Evolutionary conservation across 2,329 filamentous ascomycete species (phyloP), one percentile per base, ranked within the genome.

Genomic region (Berkeleyomyces rouxiae): DNA sequence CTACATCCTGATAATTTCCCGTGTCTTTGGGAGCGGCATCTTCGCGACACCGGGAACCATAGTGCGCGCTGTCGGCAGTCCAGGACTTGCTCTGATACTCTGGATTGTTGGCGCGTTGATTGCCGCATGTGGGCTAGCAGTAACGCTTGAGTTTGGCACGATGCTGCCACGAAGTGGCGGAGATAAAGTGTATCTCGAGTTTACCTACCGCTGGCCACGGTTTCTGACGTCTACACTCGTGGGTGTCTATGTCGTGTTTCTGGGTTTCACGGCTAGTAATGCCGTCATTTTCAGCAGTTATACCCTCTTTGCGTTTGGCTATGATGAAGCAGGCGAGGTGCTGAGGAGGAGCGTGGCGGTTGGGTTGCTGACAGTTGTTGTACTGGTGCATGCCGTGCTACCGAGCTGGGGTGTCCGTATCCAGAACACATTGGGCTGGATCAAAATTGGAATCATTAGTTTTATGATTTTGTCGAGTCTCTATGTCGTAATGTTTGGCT

Each of bases 1-100:
- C 1, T 86, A 84, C 69, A 83, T 87, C 62, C 75, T 87, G 23
- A 82, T 85, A 6, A 83, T 87, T 36, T 86, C 82, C 1, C 78
- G 84, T 10, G 83, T 88, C 4, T 83, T 88, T 39, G 85, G 85
- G 10, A 84, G 79, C 67, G 85, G 85, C 36, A 87, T 89, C 66
- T 89, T 88, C 68, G 84, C 85, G 0, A 87, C 84, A 0, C 86
- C 84, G 0, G 85, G 82, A 0, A 78, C 83, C 3, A 86, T 90
- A 59, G 76, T 87, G 2, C 78, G 81, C 44, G 79, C 82, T 0
- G 82, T 83, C 1, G 86, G 86, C 1, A 88, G 84, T 62, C 76
- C 85, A 0, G 85, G 84, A 0, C 72, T 88, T 2, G 78, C 83
- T 0, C 71, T 88, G 1, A 66, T 78, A 0, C 71, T 88, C 2